phyloP scores from a whole-genome alignment of 257 asterid species.

The Gentiana straminea region DNA sequence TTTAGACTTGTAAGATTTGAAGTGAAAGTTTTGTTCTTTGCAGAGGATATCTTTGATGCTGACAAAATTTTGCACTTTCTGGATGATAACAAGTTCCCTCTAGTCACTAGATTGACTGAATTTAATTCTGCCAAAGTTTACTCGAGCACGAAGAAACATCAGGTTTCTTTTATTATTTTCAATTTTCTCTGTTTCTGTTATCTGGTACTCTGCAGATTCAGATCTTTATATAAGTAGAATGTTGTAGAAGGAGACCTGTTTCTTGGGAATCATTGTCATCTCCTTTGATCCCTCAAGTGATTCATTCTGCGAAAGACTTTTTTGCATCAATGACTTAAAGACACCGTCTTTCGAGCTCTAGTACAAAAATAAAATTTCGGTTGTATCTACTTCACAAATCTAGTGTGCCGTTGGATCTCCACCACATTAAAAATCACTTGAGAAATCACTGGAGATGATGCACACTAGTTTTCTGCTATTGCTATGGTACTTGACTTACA shows the following conservation, averaged over 20 bases:
- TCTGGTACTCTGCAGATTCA: background rate
- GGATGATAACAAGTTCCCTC: conserved; percentile 70
- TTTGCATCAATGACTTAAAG: no score
- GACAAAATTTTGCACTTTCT: conserved; percentile 58
- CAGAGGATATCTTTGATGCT: conserved; percentile 44
- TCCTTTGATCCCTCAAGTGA: no score
- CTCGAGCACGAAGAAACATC: conserved; percentile 54
- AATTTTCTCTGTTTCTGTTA: conserved; percentile 4
- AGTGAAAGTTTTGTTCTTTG: conserved; percentile 12
- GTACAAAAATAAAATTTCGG: no score
- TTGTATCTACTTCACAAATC: no score
- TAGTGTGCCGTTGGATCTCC: no score
- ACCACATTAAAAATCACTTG: no score
- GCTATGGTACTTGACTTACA: background rate
- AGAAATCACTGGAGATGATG: no score
- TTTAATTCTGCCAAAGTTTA: conserved; percentile 81
- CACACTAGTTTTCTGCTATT: background rate
- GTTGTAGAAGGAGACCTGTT: no score
- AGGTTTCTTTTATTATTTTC: conserved; percentile 36
- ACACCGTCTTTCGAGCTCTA: no score
- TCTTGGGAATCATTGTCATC: no score
- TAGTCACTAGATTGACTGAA: conserved; percentile 69
- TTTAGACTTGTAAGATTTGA: background rate
- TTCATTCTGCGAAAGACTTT: no score
- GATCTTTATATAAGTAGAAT: no score